These are phyloP conservation scores for Byssothecium circinans DNA, from an alignment of 2,329 filamentous ascomycete genomes.

Conservation along the genomic window DNA sequence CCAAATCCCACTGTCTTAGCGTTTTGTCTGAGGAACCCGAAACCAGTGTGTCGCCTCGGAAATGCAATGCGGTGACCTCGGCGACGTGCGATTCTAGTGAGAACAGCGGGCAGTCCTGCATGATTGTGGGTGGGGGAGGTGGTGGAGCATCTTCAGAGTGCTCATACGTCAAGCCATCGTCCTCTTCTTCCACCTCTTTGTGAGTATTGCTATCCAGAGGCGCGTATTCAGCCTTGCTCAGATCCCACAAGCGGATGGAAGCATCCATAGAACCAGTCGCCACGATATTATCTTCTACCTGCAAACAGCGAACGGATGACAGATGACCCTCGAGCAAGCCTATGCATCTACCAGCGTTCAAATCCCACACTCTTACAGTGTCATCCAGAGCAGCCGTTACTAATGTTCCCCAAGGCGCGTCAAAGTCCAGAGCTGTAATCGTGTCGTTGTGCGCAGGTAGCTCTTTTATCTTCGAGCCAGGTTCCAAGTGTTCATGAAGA, in stretches of 20 bases:
- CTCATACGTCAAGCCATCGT: constrained; percentile 69
- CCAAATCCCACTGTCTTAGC: constrained; percentile 93
- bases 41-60: constrained; percentile 84
- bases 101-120: constrained; percentile 87
- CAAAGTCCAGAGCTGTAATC: constrained; percentile 91
- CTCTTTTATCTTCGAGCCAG: constrained; percentile 85
- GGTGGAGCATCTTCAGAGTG: constrained; percentile 72
- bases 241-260: constrained; percentile 91
- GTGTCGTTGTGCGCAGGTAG: constrained; percentile 85
- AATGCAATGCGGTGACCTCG: constrained; percentile 91
- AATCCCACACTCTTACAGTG: constrained; percentile 92
- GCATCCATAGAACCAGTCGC: constrained; percentile 95
- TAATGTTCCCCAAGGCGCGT: constrained; percentile 94
- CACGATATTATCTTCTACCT: constrained; percentile 93
- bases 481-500: constrained; percentile 90
- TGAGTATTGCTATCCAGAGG: constrained; percentile 62
- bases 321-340: constrained; percentile 91
- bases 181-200: constrained; percentile 46
- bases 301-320: constrained; percentile 86
- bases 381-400: constrained; percentile 92
- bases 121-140: constrained; percentile 68
- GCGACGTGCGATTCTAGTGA: constrained; percentile 88
- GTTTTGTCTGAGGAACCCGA: constrained; percentile 98
- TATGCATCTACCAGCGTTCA: constrained; percentile 90
- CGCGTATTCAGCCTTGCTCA: constrained; percentile 84